Evolutionary conservation across 2,329 filamentous ascomycete species (phyloP), one percentile per base, ranked within the genome.

Genomic region (Trichoderma brevicompactum): DNA sequence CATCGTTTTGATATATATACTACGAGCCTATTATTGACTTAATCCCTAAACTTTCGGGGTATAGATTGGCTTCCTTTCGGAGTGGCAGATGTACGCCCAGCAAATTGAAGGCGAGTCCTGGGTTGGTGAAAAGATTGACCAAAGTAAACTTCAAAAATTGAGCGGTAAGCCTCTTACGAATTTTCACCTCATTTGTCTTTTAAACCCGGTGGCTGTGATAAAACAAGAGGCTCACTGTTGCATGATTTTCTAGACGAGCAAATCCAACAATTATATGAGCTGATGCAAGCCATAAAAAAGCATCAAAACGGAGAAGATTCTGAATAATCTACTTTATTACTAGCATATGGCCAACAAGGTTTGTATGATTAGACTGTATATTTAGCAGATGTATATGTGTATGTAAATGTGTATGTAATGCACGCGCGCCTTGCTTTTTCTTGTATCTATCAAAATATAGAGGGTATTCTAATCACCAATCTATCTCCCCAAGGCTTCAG

Each of bases 11-110:
- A 28, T 34, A 9, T 9, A 2, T n/a, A n/a, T n/a, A 19, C 23
- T 10, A 13, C 1, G 23, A 38, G 5, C 17, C 5, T 12, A 5
- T 28, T 10, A 43, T n/a, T 63, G 28, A 54, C 40, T 46, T 36
- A 19, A 23, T 10, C 2, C 23, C 7, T 36, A 5, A 54, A 15
- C 10, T 36, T 23, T 3, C 10, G 40, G 60, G 23, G 46, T 38
- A 5, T 70, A 96, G 92, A 92, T 98, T 72, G 95, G 94, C 1
- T 99, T 99, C 77, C 83, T 99, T 71, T 94, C 92, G 0, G 94
- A 98, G 77, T 99, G 94, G 94, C 95, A 99, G 77, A 80, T 92
- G 60, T 99, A 98, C 74, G 94, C 93, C 2, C 94, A 99, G 76
- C 89, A 92, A 75, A 80, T 99, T 15, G 94, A 98, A 74, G 94